A percentile compares a stretch with the other conserved stretches of the same genome.
Evolutionary conservation across 2,329 filamentous ascomycete genomes (phyloP).

Genomic region (Dactylella cylindrospora): DNA sequence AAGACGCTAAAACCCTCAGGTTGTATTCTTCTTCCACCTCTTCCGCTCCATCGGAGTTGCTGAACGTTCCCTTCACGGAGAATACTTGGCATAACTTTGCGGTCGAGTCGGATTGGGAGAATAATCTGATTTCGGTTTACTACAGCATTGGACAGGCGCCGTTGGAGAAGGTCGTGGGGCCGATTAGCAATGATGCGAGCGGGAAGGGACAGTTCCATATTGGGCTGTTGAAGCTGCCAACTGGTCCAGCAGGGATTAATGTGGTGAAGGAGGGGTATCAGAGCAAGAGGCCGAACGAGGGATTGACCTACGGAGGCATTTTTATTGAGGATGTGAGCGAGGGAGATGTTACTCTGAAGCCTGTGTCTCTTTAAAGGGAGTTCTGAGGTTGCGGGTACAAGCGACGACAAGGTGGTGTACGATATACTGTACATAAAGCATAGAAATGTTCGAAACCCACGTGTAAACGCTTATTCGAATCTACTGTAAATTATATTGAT

Average conservation of each 20-base stretch:
- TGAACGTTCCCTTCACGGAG: slow-evolving; percentile 60
- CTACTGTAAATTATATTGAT: too few species aligned
- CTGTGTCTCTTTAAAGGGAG: too few species aligned
- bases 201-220: slow-evolving; percentile 66
- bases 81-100: slow-evolving; percentile 65
- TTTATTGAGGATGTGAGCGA: slow-evolving; percentile 56
- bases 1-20: slow-evolving; percentile 54
- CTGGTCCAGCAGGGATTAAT: slow-evolving; percentile 57
- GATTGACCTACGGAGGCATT: slow-evolving; percentile 59
- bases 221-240: slow-evolving; percentile 62
- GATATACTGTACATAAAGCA: too few species aligned
- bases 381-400: too few species aligned
- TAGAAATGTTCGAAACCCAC: too few species aligned
- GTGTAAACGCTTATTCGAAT: too few species aligned
- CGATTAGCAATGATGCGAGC: slow-evolving; percentile 58
- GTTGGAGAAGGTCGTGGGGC: slow-evolving; percentile 57
- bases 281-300: slow-evolving; percentile 57
- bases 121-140: slow-evolving; percentile 60
- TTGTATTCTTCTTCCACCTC: slow-evolving; percentile 48
- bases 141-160: slow-evolving; percentile 58
- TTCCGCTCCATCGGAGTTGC: slow-evolving; percentile 57
- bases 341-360: slow-evolving; percentile 46
- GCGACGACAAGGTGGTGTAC: too few species aligned
- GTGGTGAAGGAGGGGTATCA: slow-evolving; percentile 58
- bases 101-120: slow-evolving; percentile 60